Conservation (phyloP, 805 yeast species). For the Pichia gijzeniarum region DNA sequence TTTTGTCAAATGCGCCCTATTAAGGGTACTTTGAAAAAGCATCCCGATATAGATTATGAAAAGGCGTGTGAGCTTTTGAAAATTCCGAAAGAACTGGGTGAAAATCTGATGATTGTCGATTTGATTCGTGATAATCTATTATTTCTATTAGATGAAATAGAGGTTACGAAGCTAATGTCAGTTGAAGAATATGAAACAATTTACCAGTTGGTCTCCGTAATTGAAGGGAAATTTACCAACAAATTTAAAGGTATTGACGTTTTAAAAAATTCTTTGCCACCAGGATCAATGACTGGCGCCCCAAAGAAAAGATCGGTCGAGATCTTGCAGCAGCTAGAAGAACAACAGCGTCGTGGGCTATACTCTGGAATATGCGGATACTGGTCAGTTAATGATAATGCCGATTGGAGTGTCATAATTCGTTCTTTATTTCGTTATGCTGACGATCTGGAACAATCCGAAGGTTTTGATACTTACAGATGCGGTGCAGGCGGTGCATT, state of each 20-base stretch:
- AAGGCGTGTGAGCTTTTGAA: conserved; percentile 59
- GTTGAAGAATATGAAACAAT: conserved; percentile 92
- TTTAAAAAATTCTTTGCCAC: conserved; percentile 75
- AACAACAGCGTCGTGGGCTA: conserved; percentile 61
- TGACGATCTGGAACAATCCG: conserved; percentile 33
- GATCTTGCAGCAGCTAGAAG: conserved; percentile 56
- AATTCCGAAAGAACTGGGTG: conserved; percentile 91
- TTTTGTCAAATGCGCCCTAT: conserved; percentile 85
- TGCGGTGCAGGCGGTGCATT: conserved; percentile 99
- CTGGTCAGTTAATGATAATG: conserved; percentile 80
- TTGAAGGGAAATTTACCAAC: conserved; percentile 50
- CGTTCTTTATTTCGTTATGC: conserved; percentile 70
- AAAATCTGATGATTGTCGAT: conserved; percentile 95
- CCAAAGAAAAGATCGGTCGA: conserved; percentile 93
- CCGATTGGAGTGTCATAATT: conserved; percentile 96
- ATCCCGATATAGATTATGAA: conserved; percentile 44
- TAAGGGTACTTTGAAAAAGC: conserved; percentile 86
- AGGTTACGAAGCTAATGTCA: conserved; percentile 73
- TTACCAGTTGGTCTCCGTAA: conserved; percentile 85
- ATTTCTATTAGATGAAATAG: conserved; percentile 56
- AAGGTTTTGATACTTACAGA: conserved; percentile 47
- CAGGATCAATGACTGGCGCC: conserved; percentile 99
- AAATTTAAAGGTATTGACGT: conserved; percentile 69
- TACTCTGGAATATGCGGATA: conserved; percentile 96
- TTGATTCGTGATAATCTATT: conserved; percentile 86